phyloP scores from a whole-genome alignment of 1,284 basidiomycete species.

The Melampsora abietis-canadensis region DNA sequence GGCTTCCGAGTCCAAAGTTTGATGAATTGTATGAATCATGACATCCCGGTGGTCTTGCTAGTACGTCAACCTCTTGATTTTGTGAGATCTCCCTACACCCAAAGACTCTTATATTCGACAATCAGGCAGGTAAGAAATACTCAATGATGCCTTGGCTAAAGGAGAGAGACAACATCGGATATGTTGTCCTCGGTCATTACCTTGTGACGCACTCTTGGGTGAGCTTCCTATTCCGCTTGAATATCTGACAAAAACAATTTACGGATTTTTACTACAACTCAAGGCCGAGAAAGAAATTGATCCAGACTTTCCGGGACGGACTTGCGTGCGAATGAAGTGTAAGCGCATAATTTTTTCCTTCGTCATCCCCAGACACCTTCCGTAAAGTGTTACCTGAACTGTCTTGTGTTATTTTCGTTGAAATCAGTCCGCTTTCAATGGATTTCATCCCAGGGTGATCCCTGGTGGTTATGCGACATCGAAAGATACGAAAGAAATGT shows the following conservation, averaged over 20 bases:
- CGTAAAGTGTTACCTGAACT: no score
- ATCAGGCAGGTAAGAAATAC: slow-evolving; percentile 32
- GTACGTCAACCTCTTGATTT: slow-evolving; percentile 5
- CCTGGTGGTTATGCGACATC: slow-evolving; percentile 38
- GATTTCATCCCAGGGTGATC: slow-evolving; percentile 38
- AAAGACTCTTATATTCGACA: background rate
- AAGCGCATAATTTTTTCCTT: slow-evolving; percentile 1
- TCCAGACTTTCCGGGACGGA: background rate
- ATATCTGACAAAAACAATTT: background rate
- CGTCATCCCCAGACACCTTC: background rate
- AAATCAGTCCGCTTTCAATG: slow-evolving; percentile 36
- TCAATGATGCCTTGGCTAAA: slow-evolving; percentile 34
- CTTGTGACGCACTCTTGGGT: slow-evolving; percentile 41
- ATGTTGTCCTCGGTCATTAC: slow-evolving; percentile 34
- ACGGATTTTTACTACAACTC: background rate
- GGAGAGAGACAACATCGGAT: slow-evolving; percentile 6
- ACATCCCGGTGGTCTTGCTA: slow-evolving; percentile 26
- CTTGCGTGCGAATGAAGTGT: slow-evolving; percentile 33
- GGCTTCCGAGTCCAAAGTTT: slow-evolving; percentile 17
- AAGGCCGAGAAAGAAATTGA: slow-evolving; percentile 33
- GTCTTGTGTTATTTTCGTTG: background rate
- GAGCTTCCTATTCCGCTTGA: slow-evolving; percentile 8
- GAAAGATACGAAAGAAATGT: background rate
- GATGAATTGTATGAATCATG: slow-evolving; percentile 12
- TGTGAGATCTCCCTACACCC: background rate